Evolutionary conservation across 164 flowering plant species (phyloP), one percentile per base, ranked within the genome.

Genomic region (Paratinospora sagittata): DNA sequence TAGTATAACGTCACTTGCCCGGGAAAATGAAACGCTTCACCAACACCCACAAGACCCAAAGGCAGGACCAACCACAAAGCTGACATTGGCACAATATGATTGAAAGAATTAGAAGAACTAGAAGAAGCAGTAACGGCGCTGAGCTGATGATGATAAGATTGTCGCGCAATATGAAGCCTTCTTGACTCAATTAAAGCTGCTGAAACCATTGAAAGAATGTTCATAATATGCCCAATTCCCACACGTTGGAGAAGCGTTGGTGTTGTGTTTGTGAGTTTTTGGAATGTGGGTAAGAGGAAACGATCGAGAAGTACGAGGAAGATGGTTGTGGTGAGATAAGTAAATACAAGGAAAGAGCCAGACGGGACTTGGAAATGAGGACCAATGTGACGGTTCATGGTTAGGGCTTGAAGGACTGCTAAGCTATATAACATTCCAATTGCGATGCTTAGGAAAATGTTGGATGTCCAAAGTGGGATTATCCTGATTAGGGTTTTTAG

Each of bases 1-100:
- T 84, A 84, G 60, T 81, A 86, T 8, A 88, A 68, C 7, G 79
- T 74, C 16, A 85, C 85, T 61, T 86, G 86, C 10, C 86, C 91
- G 0, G 92, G 88, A 60, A 83, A 83, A 68, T 87, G 86, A 68
- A 90, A 87, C 1, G 88, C 89, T 52, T 83, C 87, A 23, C 89
- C 93, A n/a, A 81, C 4, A 1, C 89, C 90, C 2, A 80, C 78
- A 30, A 84, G 14, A 1, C 72, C 81, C 10, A 87, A 69, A 17
- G 78, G 87, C 0, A 76, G 73, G 14, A 82, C 75, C 0, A 90
- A 73, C 92, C 95, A 88, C 43, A 83, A 24, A 7, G 71, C 83
- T 3, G 79, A 79, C 74, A 90, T 82, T 7, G 87, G 89, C 43
- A 79, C 84, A 0, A 65, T 0, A 14, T 5, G 75, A 77, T 70